Evolutionary conservation across 106 monocot genomes (phyloP).

Genomic region (Apostasia ramifera): DNA sequence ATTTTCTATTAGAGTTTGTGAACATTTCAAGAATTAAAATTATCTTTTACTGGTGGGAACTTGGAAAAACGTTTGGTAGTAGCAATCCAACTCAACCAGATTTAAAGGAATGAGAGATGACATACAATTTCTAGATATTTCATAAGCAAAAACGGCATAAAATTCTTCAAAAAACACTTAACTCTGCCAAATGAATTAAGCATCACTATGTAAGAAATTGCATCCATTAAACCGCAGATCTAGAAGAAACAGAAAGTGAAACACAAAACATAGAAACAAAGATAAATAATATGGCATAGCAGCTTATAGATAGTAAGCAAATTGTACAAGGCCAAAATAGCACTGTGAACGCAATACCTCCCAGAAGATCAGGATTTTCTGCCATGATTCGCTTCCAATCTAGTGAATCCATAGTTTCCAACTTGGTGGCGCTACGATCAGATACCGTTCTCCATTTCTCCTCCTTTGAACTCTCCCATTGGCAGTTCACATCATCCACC

Average conservation of each 20-base stretch:
- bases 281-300: too few relatives aligned
- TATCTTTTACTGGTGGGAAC: too few relatives aligned
- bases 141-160: not conserved
- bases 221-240: too few relatives aligned
- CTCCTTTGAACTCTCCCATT: conserved; percentile 7
- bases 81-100: too few relatives aligned
- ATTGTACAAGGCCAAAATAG: too few relatives aligned
- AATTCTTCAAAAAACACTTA: not conserved
- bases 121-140: not conserved
- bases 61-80: too few relatives aligned
- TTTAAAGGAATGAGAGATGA: too few relatives aligned
- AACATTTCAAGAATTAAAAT: too few relatives aligned
- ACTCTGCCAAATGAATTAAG: not conserved
- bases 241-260: too few relatives aligned
- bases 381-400: conserved; percentile 64
- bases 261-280: too few relatives aligned
- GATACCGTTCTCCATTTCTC: conserved; percentile 28
- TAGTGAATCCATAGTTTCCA: conserved; percentile 50
- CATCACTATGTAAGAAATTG: not conserved
- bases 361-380: conserved; percentile 34
- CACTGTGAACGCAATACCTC: conserved; percentile 24
- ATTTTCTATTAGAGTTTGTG: too few relatives aligned
- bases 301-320: too few relatives aligned
- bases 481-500: conserved; percentile 10
- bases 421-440: conserved; percentile 14